Evolutionary conservation across 768 basidiomycete species (phyloP), one percentile per base, ranked within the genome.

Genomic region (Exidia glandulosa): DNA sequence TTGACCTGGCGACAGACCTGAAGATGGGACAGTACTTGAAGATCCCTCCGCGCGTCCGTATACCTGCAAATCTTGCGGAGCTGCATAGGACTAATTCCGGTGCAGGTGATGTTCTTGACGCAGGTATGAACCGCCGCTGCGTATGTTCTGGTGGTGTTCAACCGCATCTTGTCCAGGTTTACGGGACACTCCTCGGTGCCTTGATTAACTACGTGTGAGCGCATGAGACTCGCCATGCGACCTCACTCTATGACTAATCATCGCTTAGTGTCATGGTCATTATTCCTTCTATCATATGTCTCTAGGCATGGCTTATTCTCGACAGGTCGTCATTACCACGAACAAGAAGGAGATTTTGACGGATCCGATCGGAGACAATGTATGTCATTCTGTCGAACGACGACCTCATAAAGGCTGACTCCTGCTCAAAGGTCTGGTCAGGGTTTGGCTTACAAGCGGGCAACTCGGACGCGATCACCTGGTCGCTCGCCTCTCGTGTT

Each of bases 1-100:
- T 84, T 56, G 65, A 64, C 36, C 73, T 84, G 12, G 81, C 82
- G 1, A 72, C 73, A 3, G 68, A 69, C 48, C 57, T 69, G 56
- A 69, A 67, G 57, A 32, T 67, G 37, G 75, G 74, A 34, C 75
- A 77, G 34, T 83, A 84, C 66, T 70, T 80, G 1, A 86, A 86
- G 69, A 79, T 88, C 48, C 84, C 86, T 30, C 84, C 86, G 29
- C 81, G 85, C 12, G 76, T n/a, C n/a, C n/a, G n/a, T n/a, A n/a
- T n/a, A n/a, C n/a, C n/a, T n/a, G n/a, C n/a, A n/a, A n/a, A n/a
- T n/a, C n/a, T n/a, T n/a, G n/a, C n/a, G n/a, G n/a, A n/a, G n/a
- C n/a, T n/a, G n/a, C n/a, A n/a, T n/a, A n/a, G n/a, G n/a, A n/a
- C n/a, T n/a, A n/a, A n/a, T n/a, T n/a, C n/a, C n/a, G n/a, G n/a